Evolutionary conservation across 495 filamentous ascomycete genomes (phyloP).

Genomic region (Aspergillus carlsbadensis): DNA sequence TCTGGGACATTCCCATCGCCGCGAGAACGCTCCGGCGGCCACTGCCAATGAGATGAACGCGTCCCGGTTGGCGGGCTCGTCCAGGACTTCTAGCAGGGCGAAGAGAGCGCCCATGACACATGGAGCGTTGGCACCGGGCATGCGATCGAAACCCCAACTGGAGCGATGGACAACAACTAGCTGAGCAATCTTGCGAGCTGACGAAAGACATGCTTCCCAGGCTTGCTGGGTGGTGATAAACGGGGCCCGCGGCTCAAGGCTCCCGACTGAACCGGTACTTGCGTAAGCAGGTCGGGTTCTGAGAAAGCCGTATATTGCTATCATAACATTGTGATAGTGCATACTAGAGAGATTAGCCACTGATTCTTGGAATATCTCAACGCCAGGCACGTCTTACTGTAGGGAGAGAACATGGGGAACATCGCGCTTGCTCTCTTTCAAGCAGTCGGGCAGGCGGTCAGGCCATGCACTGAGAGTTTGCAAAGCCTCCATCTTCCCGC

Average conservation of each 20-base stretch:
- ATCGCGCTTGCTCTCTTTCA: constrained; percentile 17
- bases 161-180: constrained; percentile 24
- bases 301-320: constrained; percentile 20
- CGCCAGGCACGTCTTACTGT: constrained; percentile 24
- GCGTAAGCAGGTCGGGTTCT: not conserved
- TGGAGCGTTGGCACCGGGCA: constrained; percentile 25
- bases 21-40: constrained; percentile 24
- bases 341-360: constrained; percentile 18
- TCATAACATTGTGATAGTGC: constrained; percentile 30
- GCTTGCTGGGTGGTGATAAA: constrained; percentile 7
- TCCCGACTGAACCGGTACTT: not conserved
- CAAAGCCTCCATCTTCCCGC: constrained; percentile 15
- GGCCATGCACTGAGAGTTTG: constrained; percentile 24
- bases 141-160: constrained; percentile 27
- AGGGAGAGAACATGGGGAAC: constrained; percentile 33
- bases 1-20: constrained; percentile 31
- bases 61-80: constrained; percentile 21
- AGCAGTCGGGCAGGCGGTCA: constrained; percentile 20
- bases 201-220: constrained; percentile 13
- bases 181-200: constrained; percentile 21
- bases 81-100: constrained; percentile 27
- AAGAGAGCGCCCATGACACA: constrained; percentile 33
- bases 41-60: constrained; percentile 30
- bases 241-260: not conserved
- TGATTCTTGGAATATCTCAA: not conserved